Conservation (phyloP, 2,329 filamentous ascomycete species). For the Fusarium tanahbumbuense region DNA sequence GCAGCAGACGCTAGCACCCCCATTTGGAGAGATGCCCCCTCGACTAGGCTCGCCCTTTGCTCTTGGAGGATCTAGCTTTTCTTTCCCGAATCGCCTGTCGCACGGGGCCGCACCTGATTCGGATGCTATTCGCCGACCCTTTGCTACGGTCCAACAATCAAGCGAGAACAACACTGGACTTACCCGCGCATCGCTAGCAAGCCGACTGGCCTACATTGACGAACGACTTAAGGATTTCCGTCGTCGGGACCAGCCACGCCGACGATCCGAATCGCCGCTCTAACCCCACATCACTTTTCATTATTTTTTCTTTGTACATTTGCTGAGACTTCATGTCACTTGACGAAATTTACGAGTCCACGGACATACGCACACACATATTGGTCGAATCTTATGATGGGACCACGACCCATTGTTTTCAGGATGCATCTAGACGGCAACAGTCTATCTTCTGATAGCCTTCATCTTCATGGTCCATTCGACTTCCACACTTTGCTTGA, state of each 20-base stretch:
- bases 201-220: conserved; percentile 68
- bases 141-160: conserved; percentile 67
- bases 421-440: conserved; percentile 46
- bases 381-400: conserved; percentile 30
- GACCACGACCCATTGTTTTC: conserved; percentile 34
- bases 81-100: conserved; percentile 69
- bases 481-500: conserved; percentile 18
- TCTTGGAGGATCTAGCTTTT: conserved; percentile 63
- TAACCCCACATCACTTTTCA: conserved; percentile 46
- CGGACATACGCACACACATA: conserved; percentile 33
- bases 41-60: conserved; percentile 71
- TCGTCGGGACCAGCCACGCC: conserved; percentile 55
- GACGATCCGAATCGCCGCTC: conserved; percentile 63
- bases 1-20: conserved; percentile 42
- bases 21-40: conserved; percentile 54
- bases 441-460: conserved; percentile 36
- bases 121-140: conserved; percentile 61
- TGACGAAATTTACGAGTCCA: conserved; percentile 45
- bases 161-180: conserved; percentile 50
- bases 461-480: conserved; percentile 18
- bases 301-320: conserved; percentile 40
- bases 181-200: conserved; percentile 59
- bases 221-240: conserved; percentile 67
- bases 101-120: conserved; percentile 60
- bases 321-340: conserved; percentile 36